Conservation (phyloP, 139 green algal species). For the Zygnema circumcarinatum region DNA sequence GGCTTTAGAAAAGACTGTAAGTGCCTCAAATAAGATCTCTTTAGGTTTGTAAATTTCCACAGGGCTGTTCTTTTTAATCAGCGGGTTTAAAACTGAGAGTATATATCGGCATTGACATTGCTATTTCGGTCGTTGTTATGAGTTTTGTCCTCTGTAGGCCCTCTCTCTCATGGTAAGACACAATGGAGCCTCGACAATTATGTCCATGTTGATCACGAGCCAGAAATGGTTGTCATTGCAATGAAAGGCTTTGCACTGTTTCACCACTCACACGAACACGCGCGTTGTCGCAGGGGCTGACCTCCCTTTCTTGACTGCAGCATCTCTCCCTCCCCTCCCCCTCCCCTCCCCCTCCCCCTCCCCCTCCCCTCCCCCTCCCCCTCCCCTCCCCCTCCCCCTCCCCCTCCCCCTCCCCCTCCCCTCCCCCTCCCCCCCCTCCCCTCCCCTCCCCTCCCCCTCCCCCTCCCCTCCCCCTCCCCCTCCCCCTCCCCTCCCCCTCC, state of each 20-base stretch:
- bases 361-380: neutral
- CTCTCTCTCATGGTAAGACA: no score
- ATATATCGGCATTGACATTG: no score
- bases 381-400: neutral
- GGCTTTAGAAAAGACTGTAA: no score
- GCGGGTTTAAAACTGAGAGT: no score
- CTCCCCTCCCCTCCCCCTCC: neutral
- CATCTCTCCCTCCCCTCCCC: neutral
- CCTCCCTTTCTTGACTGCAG: neutral
- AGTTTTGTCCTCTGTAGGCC: no score
- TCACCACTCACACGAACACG: no score
- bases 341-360: neutral
- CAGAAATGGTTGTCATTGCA: neutral
- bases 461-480: neutral
- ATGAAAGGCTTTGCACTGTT: no score
- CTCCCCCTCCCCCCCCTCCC: neutral
- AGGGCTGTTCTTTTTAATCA: no score
- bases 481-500: neutral
- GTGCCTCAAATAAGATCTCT: no score
- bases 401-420: neutral
- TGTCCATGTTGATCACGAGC: neutral
- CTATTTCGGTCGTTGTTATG: no score
- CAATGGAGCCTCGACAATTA: neutral
- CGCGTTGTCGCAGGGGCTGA: no score
- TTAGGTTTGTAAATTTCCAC: no score